A percentile compares a stretch with the other conserved stretches of the same genome.
These are phyloP conservation scores for Monilinia polystroma DNA, from an alignment of 2,329 filamentous ascomycete species.

Conservation along the genomic window DNA sequence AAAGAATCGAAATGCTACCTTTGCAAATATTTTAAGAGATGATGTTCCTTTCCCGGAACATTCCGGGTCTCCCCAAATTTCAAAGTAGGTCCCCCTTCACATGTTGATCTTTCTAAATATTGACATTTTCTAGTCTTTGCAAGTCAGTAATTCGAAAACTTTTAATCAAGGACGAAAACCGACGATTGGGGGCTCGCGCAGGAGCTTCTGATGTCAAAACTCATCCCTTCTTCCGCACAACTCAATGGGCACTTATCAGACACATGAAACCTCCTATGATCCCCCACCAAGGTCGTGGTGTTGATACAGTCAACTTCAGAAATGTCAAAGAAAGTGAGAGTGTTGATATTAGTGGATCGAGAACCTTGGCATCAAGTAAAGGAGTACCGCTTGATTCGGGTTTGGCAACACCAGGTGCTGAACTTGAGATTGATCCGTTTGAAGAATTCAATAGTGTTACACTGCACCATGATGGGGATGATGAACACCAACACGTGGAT, in stretches of 20 bases:
- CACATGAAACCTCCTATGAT: constrained; percentile 98
- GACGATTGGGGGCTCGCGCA: constrained; percentile 86
- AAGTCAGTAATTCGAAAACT: constrained; percentile 96
- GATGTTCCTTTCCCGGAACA: constrained; percentile 96
- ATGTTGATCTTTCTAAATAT: constrained; percentile 25
- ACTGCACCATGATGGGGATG: constrained; percentile 91
- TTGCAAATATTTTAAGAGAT: constrained; percentile 93
- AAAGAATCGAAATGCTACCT: constrained; percentile 97
- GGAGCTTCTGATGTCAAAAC: constrained; percentile 96
- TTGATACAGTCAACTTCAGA: constrained; percentile 95
- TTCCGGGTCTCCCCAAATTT: constrained; percentile 77
- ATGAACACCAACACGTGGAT: constrained; percentile 42
- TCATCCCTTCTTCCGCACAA: constrained; percentile 93
- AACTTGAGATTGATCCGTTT: constrained; percentile 81
- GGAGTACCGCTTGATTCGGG: constrained; percentile 86
- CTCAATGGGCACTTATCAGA: constrained; percentile 93
- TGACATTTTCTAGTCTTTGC: constrained; percentile 67
- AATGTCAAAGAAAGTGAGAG: constrained; percentile 97
- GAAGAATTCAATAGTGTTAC: constrained; percentile 99
- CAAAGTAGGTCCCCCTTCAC: constrained; percentile 66
- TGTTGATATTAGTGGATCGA: constrained; percentile 71
- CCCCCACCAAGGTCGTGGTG: constrained; percentile 82
- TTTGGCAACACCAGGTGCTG: constrained; percentile 74
- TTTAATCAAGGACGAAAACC: constrained; percentile 95
- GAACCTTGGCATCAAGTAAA: constrained; percentile 55